Evolutionary conservation across 495 filamentous ascomycete species (phyloP).

Genomic region (Hypoxylon cercidicola): DNA sequence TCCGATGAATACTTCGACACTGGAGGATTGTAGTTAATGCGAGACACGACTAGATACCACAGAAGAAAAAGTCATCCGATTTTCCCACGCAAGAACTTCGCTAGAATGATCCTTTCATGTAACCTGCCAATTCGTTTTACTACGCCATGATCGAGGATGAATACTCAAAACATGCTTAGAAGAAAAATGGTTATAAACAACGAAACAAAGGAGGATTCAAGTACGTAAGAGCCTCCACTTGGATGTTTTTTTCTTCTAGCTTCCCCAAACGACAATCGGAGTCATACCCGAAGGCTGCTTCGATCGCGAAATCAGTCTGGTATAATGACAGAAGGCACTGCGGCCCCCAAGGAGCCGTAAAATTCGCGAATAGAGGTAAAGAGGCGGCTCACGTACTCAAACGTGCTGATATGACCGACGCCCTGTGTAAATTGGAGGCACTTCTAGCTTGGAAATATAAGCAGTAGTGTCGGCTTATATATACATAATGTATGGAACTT

Average conservation of each 20-base stretch:
- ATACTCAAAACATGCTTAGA: slow-evolving; percentile 29
- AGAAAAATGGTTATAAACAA: slow-evolving; percentile 1
- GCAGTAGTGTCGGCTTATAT: too few species aligned
- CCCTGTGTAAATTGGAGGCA: too few species aligned
- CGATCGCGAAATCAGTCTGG: not conserved
- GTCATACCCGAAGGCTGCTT: too few species aligned
- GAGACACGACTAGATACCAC: slow-evolving; percentile 38
- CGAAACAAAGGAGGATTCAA: slow-evolving; percentile 29
- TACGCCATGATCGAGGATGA: slow-evolving; percentile 11
- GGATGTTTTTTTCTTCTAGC: slow-evolving; percentile 1
- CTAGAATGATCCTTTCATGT: slow-evolving; percentile 32
- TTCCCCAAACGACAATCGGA: too few species aligned
- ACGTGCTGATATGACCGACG: too few species aligned
- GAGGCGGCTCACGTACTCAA: too few species aligned
- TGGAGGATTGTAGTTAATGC: slow-evolving; percentile 37
- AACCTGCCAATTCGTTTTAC: slow-evolving; percentile 30
- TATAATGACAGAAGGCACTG: slow-evolving; percentile 9
- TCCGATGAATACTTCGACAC: slow-evolving; percentile 19
- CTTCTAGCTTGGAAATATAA: too few species aligned
- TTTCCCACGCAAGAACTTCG: slow-evolving; percentile 10
- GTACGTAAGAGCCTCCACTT: not conserved
- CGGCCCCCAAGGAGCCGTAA: slow-evolving; percentile 2
- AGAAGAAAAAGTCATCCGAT: slow-evolving; percentile 22
- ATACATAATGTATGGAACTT: too few species aligned
- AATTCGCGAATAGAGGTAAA: not conserved